Base-by-base conservation (phyloP, 2,329 filamentous ascomycete species). In the Ophiostoma ulmi region DNA sequence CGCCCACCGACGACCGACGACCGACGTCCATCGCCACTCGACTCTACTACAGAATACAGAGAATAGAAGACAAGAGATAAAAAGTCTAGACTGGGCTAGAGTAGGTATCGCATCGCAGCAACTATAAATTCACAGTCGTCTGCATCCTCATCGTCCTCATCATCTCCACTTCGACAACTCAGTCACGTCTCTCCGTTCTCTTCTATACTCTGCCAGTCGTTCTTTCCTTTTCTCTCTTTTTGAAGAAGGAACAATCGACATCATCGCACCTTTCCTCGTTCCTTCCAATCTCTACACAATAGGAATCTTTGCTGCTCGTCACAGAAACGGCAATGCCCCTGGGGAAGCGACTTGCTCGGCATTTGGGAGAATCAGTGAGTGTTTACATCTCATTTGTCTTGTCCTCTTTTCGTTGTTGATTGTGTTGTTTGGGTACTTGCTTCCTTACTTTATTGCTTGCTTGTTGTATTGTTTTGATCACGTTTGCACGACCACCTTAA, bases 321-420 rank as follows among this genome's bases (percentile, higher is more conserved):
- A 17, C 65, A 44, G 39, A 22, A 44, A 36, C 36, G n/a, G 68
- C 31, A 44, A 70, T 70, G 70, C 38, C 70, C 7, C 52, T 70
- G 31, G 52, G 70, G 26, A 61, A 70, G 39, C 70, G 70, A 26
- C 65, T 70, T 26, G 70, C 66, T 31, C 70, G 70, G 11, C 70
- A 70, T 22, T 26, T 70, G 65, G 70, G 70, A 61, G 70, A 70
- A 64, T 38, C 70, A n/a, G 70, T 70, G 67, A 68, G 70, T 61
- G 26, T 48, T 55, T 55, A 20, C 6, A 22, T 22, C 14, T 36
- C 63, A 65, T 39, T 35, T n/a, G 20, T 38, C 44, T 48, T 48
- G 44, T 48, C 44, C 17, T 48, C 17, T n/a, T 48, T 17, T 48
- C 44, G 44, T 48, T 48, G 17, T 20, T 39, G 31, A 31, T 3